Conservation (phyloP, 2,329 filamentous ascomycete genomes). For the Bertia moriformis region DNA sequence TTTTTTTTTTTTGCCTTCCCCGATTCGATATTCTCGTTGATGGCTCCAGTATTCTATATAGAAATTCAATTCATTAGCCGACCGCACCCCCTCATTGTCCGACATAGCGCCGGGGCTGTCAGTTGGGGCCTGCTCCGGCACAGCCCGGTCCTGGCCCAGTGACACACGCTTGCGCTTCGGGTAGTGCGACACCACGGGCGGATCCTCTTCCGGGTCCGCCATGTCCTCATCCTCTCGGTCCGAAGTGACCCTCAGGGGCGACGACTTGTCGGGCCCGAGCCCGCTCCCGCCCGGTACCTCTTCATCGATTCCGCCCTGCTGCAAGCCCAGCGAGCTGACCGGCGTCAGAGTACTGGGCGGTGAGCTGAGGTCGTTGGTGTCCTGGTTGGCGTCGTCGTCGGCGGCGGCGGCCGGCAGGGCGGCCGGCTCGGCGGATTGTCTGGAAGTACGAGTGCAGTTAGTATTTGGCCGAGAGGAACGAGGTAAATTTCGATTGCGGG, state of each 20-base stretch:
- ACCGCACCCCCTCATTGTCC: slow-evolving; percentile 10
- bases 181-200: slow-evolving; percentile 21
- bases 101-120: slow-evolving; percentile 17
- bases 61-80: too few relatives aligned
- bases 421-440: too few relatives aligned
- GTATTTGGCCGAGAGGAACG: too few relatives aligned
- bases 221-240: slow-evolving; percentile 5
- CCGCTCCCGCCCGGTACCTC: not conserved
- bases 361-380: not conserved
- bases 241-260: not conserved
- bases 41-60: too few relatives aligned
- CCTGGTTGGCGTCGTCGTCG: not conserved
- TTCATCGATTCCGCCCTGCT: not conserved
- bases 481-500: too few relatives aligned
- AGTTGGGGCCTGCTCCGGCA: slow-evolving; percentile 32
- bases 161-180: slow-evolving; percentile 41
- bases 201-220: slow-evolving; percentile 18
- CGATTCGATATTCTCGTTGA: too few relatives aligned
- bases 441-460: too few relatives aligned
- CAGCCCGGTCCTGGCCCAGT: slow-evolving; percentile 29
- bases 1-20: slow-evolving; percentile 16
- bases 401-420: too few relatives aligned
- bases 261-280: not conserved
- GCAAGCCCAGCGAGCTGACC: not conserved
- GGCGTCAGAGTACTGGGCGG: not conserved